A percentile compares a stretch with the other conserved stretches of the same genome.
These are phyloP conservation scores for Albizia julibrissin DNA, from an alignment of 306 rosid species.

Conservation along the genomic window DNA sequence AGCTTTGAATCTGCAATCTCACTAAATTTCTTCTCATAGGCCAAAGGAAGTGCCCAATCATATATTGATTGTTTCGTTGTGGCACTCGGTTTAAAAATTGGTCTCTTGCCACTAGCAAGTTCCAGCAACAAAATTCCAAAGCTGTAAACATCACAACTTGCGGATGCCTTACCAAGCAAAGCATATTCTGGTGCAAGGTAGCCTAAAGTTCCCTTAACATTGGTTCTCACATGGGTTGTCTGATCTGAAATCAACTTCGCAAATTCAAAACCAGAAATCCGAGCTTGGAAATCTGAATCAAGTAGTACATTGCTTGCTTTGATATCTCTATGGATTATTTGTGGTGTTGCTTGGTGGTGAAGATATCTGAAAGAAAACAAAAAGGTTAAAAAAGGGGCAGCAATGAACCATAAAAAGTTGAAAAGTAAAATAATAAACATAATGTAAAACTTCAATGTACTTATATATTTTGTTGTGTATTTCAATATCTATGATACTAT, in stretches of 20 bases:
- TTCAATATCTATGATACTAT: background rate
- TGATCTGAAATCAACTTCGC: slow-evolving; percentile 92
- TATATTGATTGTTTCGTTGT: slow-evolving; percentile 55
- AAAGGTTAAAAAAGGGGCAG: background rate
- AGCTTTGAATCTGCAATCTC: slow-evolving; percentile 85
- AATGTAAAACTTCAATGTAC: background rate
- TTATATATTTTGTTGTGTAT: background rate
- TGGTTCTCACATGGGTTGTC: slow-evolving; percentile 80
- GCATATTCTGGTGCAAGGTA: slow-evolving; percentile 94
- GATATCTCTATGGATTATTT: slow-evolving; percentile 82
- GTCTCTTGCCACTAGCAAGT: slow-evolving; percentile 84
- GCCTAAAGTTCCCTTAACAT: slow-evolving; percentile 91
- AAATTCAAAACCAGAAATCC: slow-evolving; percentile 88
- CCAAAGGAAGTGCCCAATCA: slow-evolving; percentile 92
- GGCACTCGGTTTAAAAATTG: slow-evolving; percentile 58
- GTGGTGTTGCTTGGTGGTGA: slow-evolving; percentile 87
- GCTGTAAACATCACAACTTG: slow-evolving; percentile 88
- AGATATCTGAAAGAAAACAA: slow-evolving; percentile 72
- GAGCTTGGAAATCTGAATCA: slow-evolving; percentile 78
- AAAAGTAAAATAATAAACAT: background rate
- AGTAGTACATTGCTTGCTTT: slow-evolving; percentile 86
- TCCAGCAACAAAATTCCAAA: slow-evolving; percentile 89
- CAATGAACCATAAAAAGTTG: background rate
- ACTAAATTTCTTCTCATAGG: slow-evolving; percentile 58
- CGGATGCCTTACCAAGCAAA: slow-evolving; percentile 78